These are phyloP conservation scores for Panicum miliaceum DNA, from an alignment of 176 grass and related monocot species.

Conservation along the genomic window DNA sequence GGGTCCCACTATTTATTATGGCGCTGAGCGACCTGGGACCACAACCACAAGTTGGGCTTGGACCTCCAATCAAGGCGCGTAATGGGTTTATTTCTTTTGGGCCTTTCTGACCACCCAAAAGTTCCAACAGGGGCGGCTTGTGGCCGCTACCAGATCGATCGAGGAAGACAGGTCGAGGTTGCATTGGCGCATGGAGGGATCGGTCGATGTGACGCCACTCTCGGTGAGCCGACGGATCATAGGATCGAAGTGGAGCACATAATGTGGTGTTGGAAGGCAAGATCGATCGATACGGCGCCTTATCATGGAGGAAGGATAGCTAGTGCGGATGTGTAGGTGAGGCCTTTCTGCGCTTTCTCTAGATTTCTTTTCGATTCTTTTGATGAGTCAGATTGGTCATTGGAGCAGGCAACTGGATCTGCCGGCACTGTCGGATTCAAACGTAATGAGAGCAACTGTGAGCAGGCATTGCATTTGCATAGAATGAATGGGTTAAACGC, in stretches of 20 bases:
- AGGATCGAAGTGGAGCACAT: slow-evolving; percentile 7
- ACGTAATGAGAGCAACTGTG: background rate
- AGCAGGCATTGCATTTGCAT: too few relatives aligned
- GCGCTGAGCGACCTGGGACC: too few relatives aligned
- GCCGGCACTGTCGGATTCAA: background rate
- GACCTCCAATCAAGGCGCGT: too few relatives aligned
- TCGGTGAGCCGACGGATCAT: background rate
- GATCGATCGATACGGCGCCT: background rate
- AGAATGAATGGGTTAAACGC: too few relatives aligned
- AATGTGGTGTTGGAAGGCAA: background rate
- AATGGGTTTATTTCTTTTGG: too few relatives aligned
- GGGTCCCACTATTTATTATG: too few relatives aligned
- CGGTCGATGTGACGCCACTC: background rate
- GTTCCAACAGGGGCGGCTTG: background rate
- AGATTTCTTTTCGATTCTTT: background rate
- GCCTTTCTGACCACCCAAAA: too few relatives aligned
- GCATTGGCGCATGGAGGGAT: background rate
- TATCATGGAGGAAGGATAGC: background rate
- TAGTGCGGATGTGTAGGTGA: slow-evolving; percentile 6
- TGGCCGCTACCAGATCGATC: background rate
- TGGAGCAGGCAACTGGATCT: background rate
- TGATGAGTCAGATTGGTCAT: background rate
- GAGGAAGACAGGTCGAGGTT: slow-evolving; percentile 22
- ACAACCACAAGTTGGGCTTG: too few relatives aligned
- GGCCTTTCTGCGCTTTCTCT: background rate